Evolutionary conservation across 2,329 filamentous ascomycete species (phyloP).

Genomic region (Colletotrichum sp.): DNA sequence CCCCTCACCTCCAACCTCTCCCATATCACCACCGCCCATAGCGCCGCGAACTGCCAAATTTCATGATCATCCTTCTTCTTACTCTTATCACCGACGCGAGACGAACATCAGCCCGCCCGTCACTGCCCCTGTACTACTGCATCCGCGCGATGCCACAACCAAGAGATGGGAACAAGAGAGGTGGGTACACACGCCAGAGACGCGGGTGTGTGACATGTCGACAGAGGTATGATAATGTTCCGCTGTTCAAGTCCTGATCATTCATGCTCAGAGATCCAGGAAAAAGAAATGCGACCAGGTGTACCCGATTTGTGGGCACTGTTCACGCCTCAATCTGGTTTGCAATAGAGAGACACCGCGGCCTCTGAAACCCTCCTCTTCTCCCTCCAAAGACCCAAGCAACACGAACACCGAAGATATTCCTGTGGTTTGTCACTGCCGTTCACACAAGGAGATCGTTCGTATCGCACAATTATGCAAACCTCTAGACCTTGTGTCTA

Average conservation of each 20-base stretch:
- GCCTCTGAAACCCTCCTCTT: neutral
- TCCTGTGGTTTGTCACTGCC: neutral
- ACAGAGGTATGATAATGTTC: neutral
- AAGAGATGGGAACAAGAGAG: neutral
- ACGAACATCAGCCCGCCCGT: neutral
- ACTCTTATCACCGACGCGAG: neutral
- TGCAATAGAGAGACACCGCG: slow-evolving; percentile 21
- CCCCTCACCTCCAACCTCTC: neutral
- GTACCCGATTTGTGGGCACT: slow-evolving; percentile 22
- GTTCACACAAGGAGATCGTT: neutral
- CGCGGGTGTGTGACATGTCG: slow-evolving; percentile 26
- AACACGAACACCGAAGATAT: neutral
- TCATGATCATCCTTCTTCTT: neutral
- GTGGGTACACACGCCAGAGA: slow-evolving; percentile 25
- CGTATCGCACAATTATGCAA: neutral
- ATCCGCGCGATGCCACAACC: neutral
- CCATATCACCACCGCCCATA: neutral
- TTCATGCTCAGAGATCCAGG: neutral
- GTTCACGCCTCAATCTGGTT: slow-evolving; percentile 22
- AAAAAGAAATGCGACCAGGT: slow-evolving; percentile 25
- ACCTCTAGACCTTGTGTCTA: neutral
- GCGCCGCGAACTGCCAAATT: neutral
- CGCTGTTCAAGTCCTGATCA: neutral
- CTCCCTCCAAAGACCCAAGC: neutral
- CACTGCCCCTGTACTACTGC: neutral